Evolutionary conservation across 192 early-diverging fungal genomes (phyloP).

Genomic region (Spizellomyces punctatus): DNA sequence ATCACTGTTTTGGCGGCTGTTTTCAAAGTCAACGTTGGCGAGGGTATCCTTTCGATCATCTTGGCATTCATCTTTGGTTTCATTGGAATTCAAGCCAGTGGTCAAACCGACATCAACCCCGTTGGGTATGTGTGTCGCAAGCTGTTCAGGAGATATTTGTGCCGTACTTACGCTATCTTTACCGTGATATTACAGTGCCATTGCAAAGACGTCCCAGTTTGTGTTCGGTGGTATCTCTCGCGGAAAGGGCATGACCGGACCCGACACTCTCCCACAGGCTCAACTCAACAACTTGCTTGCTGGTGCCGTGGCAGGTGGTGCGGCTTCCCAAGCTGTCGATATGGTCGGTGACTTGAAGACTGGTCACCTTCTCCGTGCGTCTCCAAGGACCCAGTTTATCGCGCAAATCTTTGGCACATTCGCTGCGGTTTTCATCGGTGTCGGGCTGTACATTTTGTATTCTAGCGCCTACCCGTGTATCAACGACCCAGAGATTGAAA

Average conservation of each 20-base stretch:
- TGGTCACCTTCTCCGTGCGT: slow-evolving; percentile 79
- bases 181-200: slow-evolving; percentile 44
- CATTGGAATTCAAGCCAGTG: slow-evolving; percentile 79
- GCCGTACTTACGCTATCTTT: no score
- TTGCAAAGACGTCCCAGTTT: slow-evolving; percentile 85
- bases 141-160: no score
- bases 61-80: slow-evolving; percentile 76
- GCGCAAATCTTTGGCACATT: slow-evolving; percentile 81
- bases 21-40: slow-evolving; percentile 70
- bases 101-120: slow-evolving; percentile 84
- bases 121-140: slow-evolving; percentile 37
- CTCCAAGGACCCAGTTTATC: slow-evolving; percentile 81
- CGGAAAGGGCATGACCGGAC: slow-evolving; percentile 45
- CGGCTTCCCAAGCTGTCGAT: slow-evolving; percentile 67
- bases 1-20: slow-evolving; percentile 58
- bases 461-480: slow-evolving; percentile 69
- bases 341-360: slow-evolving; percentile 86
- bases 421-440: slow-evolving; percentile 58
- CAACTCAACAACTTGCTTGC: slow-evolving; percentile 74
- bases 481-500: slow-evolving; percentile 20
- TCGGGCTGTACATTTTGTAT: slow-evolving; percentile 64
- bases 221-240: slow-evolving; percentile 78
- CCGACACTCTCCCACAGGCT: slow-evolving; percentile 45
- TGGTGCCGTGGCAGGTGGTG: slow-evolving; percentile 78
- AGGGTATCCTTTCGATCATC: slow-evolving; percentile 68